Evolutionary conservation across 768 basidiomycete genomes (phyloP).

Genomic region (Agrocybe chaxingu): DNA sequence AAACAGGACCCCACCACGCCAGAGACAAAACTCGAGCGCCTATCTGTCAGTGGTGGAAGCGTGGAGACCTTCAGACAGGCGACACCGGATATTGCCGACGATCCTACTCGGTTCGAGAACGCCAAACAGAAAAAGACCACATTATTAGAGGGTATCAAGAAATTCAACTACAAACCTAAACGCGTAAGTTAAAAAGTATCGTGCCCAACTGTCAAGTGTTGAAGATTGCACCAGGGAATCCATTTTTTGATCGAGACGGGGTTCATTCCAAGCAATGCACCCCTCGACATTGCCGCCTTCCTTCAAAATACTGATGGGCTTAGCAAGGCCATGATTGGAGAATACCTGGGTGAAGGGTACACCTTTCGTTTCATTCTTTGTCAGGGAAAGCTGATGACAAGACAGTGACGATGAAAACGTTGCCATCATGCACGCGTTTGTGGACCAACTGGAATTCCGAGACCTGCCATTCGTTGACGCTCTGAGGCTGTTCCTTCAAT

Average conservation of each 20-base stretch:
- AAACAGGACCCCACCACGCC: conserved; percentile 49
- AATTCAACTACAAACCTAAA: conserved; percentile 99
- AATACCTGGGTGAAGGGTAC: conserved; percentile 96
- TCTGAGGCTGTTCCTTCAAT: conserved; percentile 84
- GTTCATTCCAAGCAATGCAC: conserved; percentile 71
- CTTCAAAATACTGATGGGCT: conserved; percentile 87
- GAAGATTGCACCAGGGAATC: conserved; percentile 58
- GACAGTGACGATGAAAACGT: conserved; percentile 84
- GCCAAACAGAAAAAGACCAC: conserved; percentile 97
- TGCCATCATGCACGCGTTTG: conserved; percentile 96
- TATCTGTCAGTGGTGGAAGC: conserved; percentile 44
- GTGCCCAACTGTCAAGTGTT: background rate
- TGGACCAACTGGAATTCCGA: conserved; percentile 87
- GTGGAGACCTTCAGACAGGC: conserved; percentile 58
- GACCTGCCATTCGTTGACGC: conserved; percentile 85
- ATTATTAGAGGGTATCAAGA: conserved; percentile 90
- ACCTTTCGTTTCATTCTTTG: conserved; percentile 21
- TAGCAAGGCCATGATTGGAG: conserved; percentile 94
- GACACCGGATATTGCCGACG: conserved; percentile 83
- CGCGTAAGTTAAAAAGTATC: conserved; percentile 47
- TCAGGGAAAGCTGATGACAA: conserved; percentile 2
- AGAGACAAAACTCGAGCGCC: conserved; percentile 54
- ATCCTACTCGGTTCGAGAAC: conserved; percentile 89
- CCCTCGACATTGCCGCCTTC: conserved; percentile 82
- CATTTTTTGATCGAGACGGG: conserved; percentile 86